Conservation (phyloP, 1,284 basidiomycete species). For the Bondarzewia mesenterica region DNA sequence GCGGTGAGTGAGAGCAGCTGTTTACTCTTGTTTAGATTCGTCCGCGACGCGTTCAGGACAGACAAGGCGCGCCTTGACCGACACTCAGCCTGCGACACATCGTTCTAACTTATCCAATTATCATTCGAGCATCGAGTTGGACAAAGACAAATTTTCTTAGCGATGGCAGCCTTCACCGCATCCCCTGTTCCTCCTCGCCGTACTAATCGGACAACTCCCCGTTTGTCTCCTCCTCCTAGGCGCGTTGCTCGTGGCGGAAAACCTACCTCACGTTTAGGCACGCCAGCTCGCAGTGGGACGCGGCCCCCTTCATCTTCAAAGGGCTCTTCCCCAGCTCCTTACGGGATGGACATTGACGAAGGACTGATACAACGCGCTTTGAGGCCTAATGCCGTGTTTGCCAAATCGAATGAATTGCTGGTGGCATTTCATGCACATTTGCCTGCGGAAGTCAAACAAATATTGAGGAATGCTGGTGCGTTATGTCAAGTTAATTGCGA, state of each 20-base stretch:
- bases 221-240: slow-evolving; percentile 14
- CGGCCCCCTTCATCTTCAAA: slow-evolving; percentile 17
- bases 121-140: neutral
- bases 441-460: slow-evolving; percentile 66
- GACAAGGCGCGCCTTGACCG: too few species aligned
- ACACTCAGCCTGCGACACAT: too few species aligned
- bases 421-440: slow-evolving; percentile 64
- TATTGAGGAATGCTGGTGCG: slow-evolving; percentile 59
- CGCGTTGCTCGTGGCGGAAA: slow-evolving; percentile 13
- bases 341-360: slow-evolving; percentile 67
- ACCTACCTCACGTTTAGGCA: slow-evolving; percentile 23
- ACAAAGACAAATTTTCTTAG: neutral
- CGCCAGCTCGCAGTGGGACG: slow-evolving; percentile 16
- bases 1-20: slow-evolving; percentile 5
- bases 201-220: slow-evolving; percentile 14
- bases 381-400: slow-evolving; percentile 48
- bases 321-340: slow-evolving; percentile 30
- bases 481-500: neutral
- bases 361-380: slow-evolving; percentile 23
- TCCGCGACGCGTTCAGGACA: slow-evolving; percentile 5
- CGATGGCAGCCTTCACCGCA: neutral
- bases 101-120: too few species aligned
- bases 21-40: slow-evolving; percentile 9
- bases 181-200: slow-evolving; percentile 23
- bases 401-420: slow-evolving; percentile 63